Evolutionary conservation across 2,329 filamentous ascomycete genomes (phyloP), one percentile per base, ranked within the genome.

Genomic region (Cladosporium velox): DNA sequence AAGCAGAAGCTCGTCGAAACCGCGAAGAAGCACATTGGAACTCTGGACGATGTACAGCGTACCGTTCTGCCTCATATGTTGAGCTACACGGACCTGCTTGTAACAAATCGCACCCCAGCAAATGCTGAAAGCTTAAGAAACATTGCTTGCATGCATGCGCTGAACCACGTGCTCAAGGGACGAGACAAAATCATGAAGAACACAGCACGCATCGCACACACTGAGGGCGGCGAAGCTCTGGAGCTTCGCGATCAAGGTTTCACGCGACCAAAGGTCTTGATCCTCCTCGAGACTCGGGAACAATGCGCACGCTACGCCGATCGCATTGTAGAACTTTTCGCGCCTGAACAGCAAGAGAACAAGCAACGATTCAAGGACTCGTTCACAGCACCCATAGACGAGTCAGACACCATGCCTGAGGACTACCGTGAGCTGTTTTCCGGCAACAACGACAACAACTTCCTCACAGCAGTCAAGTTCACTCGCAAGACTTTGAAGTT

Each of bases 361-460:
- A 90, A 91, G 72, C 95, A 96, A 77, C 88, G 95, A 0, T 98
- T 99, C 73, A 85, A 94, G 44, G 93, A 97, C 65, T 87, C 87
- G 1, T 99, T 93, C 78, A 84, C 89, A 7, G 86, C 89, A 32
- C 86, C 87, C 47, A 86, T 91, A 26, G 85, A 88, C 67, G 90
- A 92, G 71, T 87, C 89, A 30, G 82, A 86, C 10, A 88, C 91
- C 74, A 92, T 92, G 74, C 90, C 95, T 0, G 90, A 89, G 3
- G 95, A 98, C 77, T 98, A 96, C 79, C 85, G 86, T 28, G 91
- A 96, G 65, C 84, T 98, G 0, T 99, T 99, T 74, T 90, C 90
- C 68, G 95, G 95, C 67, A 98, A 97, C 76, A 92, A 97, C 76
- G 95, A 98, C 76, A 95, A 99, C 79, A 95, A 96, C 86, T 99